Evolutionary conservation across 2,329 filamentous ascomycete genomes (phyloP).

Genomic region (Drechslera avenae): DNA sequence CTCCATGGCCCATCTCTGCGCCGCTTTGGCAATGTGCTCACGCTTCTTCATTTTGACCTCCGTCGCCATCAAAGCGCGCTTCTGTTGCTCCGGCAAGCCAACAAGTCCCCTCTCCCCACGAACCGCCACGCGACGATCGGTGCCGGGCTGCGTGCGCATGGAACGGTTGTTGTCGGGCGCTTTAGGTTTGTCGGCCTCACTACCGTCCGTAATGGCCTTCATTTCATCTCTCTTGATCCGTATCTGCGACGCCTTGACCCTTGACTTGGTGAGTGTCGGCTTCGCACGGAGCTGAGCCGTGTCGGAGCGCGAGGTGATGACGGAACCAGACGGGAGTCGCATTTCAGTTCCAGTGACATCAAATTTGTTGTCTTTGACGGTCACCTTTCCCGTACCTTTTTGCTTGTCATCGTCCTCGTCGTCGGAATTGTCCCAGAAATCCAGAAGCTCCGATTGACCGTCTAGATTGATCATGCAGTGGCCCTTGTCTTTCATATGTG

Average conservation of each 20-base stretch:
- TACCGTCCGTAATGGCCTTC: constrained; percentile 4
- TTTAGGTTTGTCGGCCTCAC: background rate
- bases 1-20: constrained; percentile 15
- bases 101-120: constrained; percentile 26
- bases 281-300: constrained; percentile 14
- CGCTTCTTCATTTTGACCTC: constrained; percentile 28
- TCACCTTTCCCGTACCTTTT: background rate
- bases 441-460: constrained; percentile 39
- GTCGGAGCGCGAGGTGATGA: constrained; percentile 19
- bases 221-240: constrained; percentile 7
- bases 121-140: constrained; percentile 18
- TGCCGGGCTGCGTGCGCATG: background rate
- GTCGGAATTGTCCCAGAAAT: constrained; percentile 36
- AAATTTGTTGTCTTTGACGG: constrained; percentile 4
- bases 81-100: constrained; percentile 22
- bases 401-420: constrained; percentile 9
- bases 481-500: constrained; percentile 45
- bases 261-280: constrained; percentile 14
- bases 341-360: constrained; percentile 18
- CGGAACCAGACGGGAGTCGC: constrained; percentile 21
- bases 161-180: background rate
- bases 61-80: constrained; percentile 14
- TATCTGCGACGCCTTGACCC: constrained; percentile 10
- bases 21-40: constrained; percentile 19
- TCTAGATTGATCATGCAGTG: constrained; percentile 45